Percentiles rank a stretch among this genome's conserved stretches.
phyloP scores from a whole-genome alignment of 371 early-diverging fungal species.

The Mucor lusitanicus region DNA sequence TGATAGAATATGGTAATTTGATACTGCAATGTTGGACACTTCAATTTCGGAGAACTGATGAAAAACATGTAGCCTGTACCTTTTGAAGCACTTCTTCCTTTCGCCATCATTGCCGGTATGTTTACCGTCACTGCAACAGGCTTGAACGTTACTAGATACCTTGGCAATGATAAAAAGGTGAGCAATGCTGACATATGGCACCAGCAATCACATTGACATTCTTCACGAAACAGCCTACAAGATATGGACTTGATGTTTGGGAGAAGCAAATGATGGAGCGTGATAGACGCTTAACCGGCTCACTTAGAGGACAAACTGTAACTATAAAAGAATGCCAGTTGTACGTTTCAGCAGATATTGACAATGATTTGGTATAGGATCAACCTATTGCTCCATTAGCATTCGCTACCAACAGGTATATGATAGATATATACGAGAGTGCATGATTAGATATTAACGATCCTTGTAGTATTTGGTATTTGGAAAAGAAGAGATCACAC shows the following conservation, averaged over 20 bases:
- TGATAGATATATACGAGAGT: background rate
- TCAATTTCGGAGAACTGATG: background rate
- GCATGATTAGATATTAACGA: background rate
- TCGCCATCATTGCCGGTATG: conserved; percentile 46
- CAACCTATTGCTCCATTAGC: conserved; percentile 42
- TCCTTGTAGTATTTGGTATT: conserved; percentile 47
- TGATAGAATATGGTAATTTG: conserved; percentile 1
- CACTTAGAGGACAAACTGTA: conserved; percentile 54
- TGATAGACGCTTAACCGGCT: conserved; percentile 55
- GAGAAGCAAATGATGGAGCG: conserved; percentile 60
- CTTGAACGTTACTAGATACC: conserved; percentile 40
- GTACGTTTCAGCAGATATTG: background rate
- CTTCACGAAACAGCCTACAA: conserved; percentile 12
- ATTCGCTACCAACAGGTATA: conserved; percentile 51
- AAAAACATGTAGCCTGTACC: conserved; percentile 47
- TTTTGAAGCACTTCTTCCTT: conserved; percentile 53
- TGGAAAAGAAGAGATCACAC: conserved; percentile 44
- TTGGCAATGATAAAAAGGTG: conserved; percentile 49
- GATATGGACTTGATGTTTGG: conserved; percentile 44
- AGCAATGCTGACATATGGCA: background rate
- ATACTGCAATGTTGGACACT: background rate
- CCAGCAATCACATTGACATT: background rate
- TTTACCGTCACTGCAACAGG: conserved; percentile 45
- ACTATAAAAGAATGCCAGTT: background rate
- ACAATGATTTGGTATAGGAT: conserved; percentile 20